These are phyloP conservation scores for Niveomyces coronatus DNA, from an alignment of 2,329 filamentous ascomycete species.

Conservation along the genomic window DNA sequence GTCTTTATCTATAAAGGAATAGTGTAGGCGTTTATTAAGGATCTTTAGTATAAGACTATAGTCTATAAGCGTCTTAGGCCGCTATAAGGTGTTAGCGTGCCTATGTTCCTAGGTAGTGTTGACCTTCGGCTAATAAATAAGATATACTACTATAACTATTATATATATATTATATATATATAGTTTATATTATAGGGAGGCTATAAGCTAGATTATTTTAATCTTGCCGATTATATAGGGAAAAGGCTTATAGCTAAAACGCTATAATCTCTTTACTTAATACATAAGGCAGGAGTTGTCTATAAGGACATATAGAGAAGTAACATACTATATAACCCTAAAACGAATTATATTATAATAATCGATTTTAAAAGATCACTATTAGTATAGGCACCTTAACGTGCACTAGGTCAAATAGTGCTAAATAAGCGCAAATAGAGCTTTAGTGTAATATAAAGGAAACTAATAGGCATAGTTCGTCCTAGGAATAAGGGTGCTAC, in stretches of 20 bases:
- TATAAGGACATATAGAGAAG: slow-evolving; percentile 16
- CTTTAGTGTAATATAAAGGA: neutral
- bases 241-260: slow-evolving; percentile 11
- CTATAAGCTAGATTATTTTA: slow-evolving; percentile 3
- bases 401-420: slow-evolving; percentile 14
- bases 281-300: slow-evolving; percentile 19
- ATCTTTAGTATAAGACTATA: slow-evolving; percentile 25
- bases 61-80: slow-evolving; percentile 25
- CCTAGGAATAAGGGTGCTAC: neutral
- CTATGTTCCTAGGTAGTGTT: slow-evolving; percentile 28
- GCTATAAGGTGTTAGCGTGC: slow-evolving; percentile 25
- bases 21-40: slow-evolving; percentile 19
- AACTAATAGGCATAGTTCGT: neutral
- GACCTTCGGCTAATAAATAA: slow-evolving; percentile 23
- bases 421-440: slow-evolving; percentile 14
- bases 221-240: neutral
- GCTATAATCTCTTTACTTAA: slow-evolving; percentile 11
- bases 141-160: slow-evolving; percentile 23
- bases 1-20: slow-evolving; percentile 33
- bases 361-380: slow-evolving; percentile 19
- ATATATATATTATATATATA: slow-evolving; percentile 23
- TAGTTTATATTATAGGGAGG: slow-evolving; percentile 21
- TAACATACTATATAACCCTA: slow-evolving; percentile 19
- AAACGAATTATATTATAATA: slow-evolving; percentile 18
- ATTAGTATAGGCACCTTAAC: slow-evolving; percentile 10